phyloP scores from a whole-genome alignment of 768 basidiomycete species.

The Tricholoma hemisulphureum region DNA sequence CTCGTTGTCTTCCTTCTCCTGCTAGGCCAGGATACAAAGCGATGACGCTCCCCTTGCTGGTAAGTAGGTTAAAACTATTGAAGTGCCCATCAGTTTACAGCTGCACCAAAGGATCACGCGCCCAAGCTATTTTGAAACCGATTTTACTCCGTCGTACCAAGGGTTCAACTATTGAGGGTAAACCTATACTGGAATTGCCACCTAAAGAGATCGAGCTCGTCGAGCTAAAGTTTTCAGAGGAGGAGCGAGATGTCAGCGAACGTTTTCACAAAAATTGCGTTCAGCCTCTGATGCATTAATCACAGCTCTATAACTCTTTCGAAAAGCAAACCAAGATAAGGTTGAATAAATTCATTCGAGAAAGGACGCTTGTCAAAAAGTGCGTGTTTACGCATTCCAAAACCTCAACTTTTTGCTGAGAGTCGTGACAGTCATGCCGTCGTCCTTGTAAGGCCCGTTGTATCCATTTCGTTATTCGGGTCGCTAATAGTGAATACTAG shows the following conservation, averaged over 20 bases:
- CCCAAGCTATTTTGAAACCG: slow-evolving; percentile 65
- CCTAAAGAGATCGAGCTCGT: slow-evolving; percentile 59
- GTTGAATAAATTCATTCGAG: slow-evolving; percentile 59
- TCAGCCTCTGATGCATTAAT: not conserved
- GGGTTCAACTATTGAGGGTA: slow-evolving; percentile 60
- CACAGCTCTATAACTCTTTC: slow-evolving; percentile 57
- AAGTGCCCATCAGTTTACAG: not conserved
- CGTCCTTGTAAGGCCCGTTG: slow-evolving; percentile 38
- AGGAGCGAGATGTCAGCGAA: slow-evolving; percentile 58
- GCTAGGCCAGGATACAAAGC: slow-evolving; percentile 51
- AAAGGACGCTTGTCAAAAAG: slow-evolving; percentile 71
- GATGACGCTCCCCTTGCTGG: slow-evolving; percentile 63
- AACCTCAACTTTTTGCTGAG: not conserved
- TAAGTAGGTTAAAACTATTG: slow-evolving; percentile 12
- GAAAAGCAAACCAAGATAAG: slow-evolving; percentile 54
- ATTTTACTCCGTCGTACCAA: slow-evolving; percentile 75
- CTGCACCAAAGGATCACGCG: slow-evolving; percentile 44
- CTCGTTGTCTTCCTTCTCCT: not conserved
- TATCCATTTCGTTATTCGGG: not conserved
- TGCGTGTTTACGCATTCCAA: slow-evolving; percentile 31
- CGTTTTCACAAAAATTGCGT: not conserved
- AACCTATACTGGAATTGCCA: slow-evolving; percentile 65
- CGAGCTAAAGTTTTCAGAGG: slow-evolving; percentile 57
- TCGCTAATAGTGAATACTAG: slow-evolving; percentile 23
- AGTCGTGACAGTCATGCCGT: slow-evolving; percentile 40